Evolutionary conservation across 139 green algal genomes (phyloP).

Genomic region (Chlamydomonas incerta): DNA sequence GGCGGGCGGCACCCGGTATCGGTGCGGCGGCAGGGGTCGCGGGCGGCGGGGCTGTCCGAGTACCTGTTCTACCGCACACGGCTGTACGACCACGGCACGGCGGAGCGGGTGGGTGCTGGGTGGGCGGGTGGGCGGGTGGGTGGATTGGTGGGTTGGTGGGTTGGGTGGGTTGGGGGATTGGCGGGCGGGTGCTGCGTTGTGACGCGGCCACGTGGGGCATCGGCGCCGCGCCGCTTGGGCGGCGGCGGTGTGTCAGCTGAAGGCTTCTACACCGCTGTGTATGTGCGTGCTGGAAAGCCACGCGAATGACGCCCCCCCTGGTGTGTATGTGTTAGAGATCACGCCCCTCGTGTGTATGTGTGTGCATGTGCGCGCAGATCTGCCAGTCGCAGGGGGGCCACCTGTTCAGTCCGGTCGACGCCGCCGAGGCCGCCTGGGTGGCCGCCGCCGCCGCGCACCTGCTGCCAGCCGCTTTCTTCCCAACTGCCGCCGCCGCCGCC

Average conservation of each 20-base stretch:
- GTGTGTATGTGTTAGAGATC: no score
- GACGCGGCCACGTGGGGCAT: no score
- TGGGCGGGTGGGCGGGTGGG: no score
- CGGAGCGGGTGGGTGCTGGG: not conserved
- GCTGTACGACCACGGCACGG: not conserved
- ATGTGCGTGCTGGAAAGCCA: no score
- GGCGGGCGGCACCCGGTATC: not conserved
- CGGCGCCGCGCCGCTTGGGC: no score
- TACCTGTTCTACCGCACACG: constrained; percentile 11
- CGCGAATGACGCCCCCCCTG: no score
- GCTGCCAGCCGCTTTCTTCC: not conserved
- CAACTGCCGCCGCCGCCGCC: not conserved
- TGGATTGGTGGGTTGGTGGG: no score
- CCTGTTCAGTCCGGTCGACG: constrained; percentile 17
- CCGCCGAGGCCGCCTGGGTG: not conserved
- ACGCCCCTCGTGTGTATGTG: not conserved
- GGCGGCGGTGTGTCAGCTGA: no score
- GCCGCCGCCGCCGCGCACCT: not conserved
- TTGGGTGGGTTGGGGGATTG: no score
- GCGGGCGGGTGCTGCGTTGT: no score
- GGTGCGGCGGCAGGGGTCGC: not conserved
- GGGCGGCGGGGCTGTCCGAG: not conserved
- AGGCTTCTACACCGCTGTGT: no score
- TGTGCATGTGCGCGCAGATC: not conserved
- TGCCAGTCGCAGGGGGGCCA: constrained; percentile 5